A percentile compares a stretch with the other conserved stretches of the same genome.
These are phyloP conservation scores for Stagonosporopsis tanaceti DNA, from an alignment of 2,329 filamentous ascomycete species.

Conservation along the genomic window DNA sequence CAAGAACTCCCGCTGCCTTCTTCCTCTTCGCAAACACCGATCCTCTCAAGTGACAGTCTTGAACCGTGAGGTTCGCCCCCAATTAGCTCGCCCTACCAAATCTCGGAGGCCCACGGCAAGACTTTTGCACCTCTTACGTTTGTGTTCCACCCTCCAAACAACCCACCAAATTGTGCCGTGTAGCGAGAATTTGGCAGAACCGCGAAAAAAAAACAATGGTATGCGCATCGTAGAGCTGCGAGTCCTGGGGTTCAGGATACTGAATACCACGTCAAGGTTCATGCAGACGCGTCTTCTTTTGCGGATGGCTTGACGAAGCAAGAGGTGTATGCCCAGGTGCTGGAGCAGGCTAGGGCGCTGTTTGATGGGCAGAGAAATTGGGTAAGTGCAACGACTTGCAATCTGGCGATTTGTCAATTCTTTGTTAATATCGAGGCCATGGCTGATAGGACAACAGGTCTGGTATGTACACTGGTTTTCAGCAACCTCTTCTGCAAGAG, in stretches of 20 bases:
- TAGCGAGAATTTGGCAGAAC: slow-evolving; percentile 8
- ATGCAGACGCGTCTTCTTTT: slow-evolving; percentile 82
- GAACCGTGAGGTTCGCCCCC: slow-evolving; percentile 5
- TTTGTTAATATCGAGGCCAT: background rate
- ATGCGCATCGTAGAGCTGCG: slow-evolving; percentile 23
- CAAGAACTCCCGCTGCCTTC: background rate
- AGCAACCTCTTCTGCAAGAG: background rate
- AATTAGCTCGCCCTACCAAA: slow-evolving; percentile 7
- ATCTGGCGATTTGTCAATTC: background rate
- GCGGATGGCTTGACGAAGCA: slow-evolving; percentile 70
- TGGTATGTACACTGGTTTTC: slow-evolving; percentile 14
- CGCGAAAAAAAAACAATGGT: slow-evolving; percentile 16
- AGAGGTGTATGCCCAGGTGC: slow-evolving; percentile 76
- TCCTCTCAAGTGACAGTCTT: background rate
- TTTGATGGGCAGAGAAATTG: slow-evolving; percentile 80
- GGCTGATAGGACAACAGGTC: slow-evolving; percentile 7
- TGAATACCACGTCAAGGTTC: slow-evolving; percentile 59
- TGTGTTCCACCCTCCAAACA: slow-evolving; percentile 10
- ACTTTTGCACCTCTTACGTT: slow-evolving; percentile 14
- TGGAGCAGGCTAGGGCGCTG: slow-evolving; percentile 73
- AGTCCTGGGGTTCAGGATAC: slow-evolving; percentile 21
- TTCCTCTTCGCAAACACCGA: background rate
- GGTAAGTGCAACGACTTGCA: slow-evolving; percentile 57
- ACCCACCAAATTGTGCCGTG: slow-evolving; percentile 2
- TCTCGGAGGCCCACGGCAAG: slow-evolving; percentile 17